Evolutionary conservation across 148 eudicot species (phyloP).

Genomic region (Rheum nobile): DNA sequence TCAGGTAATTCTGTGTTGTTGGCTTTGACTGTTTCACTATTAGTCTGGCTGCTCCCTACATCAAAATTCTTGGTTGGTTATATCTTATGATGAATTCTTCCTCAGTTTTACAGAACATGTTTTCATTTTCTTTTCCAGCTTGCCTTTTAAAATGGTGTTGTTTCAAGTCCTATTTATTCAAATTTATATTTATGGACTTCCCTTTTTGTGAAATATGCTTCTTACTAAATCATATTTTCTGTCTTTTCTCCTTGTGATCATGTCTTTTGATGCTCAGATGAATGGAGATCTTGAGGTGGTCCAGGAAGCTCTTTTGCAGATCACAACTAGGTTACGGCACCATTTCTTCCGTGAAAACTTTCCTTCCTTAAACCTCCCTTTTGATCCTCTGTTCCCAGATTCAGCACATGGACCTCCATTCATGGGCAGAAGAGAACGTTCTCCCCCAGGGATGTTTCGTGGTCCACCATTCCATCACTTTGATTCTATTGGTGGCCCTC

Average conservation of each 20-base stretch:
- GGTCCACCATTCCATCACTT: conserved; percentile 55
- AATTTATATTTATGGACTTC: background rate
- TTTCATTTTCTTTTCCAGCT: background rate
- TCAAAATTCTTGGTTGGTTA: background rate
- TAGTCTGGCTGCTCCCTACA: background rate
- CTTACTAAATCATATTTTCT: background rate
- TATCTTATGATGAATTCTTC: background rate
- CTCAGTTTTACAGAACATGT: background rate
- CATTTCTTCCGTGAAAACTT: conserved; percentile 82
- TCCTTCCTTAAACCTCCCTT: conserved; percentile 41
- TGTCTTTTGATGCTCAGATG: conserved; percentile 26
- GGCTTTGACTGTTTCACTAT: background rate
- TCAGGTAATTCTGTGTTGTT: conserved; percentile 38
- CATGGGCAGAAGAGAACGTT: conserved; percentile 54
- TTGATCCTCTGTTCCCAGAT: conserved; percentile 48
- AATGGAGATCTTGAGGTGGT: conserved; percentile 71
- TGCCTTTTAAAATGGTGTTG: background rate
- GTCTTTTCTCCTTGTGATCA: too few species aligned
- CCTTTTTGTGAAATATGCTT: background rate
- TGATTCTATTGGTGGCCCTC: conserved; percentile 51
- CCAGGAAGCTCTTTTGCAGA: conserved; percentile 83
- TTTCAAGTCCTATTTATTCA: background rate
- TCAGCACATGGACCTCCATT: conserved; percentile 43
- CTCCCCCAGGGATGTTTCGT: conserved; percentile 61
- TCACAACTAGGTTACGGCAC: conserved; percentile 58